phyloP scores from a whole-genome alignment of 257 asterid species.

The Petrea volubilis region DNA sequence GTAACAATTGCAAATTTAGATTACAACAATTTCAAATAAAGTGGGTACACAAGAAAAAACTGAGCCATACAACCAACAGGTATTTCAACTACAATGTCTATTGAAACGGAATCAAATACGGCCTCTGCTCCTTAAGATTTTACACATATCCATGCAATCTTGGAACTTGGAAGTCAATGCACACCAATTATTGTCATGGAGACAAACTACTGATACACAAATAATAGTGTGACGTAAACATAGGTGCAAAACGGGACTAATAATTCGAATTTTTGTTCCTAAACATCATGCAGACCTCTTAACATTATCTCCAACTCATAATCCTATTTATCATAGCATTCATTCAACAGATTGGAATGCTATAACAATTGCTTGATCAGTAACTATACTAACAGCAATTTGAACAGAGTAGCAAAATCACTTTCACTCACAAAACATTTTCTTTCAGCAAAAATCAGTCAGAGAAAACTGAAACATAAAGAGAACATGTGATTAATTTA shows the following conservation, averaged over 20 bases:
- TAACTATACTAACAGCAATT: not conserved
- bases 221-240: not conserved
- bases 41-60: conserved; percentile 1
- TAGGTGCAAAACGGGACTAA: not conserved
- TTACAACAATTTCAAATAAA: conserved; percentile 9
- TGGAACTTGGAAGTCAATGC: not conserved
- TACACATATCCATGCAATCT: conserved; percentile 5
- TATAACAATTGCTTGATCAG: not conserved
- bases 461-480: conserved; percentile 10
- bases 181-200: not conserved
- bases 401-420: not conserved
- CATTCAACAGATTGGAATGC: not conserved
- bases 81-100: not conserved
- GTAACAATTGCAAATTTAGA: conserved; percentile 19
- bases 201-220: not conserved
- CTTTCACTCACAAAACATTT: not conserved
- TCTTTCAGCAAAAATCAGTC: not conserved
- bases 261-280: not conserved
- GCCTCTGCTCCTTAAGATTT: conserved; percentile 7
- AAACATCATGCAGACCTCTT: conserved; percentile 4
- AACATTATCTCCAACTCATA: not conserved
- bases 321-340: not conserved
- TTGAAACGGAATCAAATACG: conserved; percentile 7
- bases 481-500: not conserved
- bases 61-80: not conserved